Percentiles rank a stretch among this genome's conserved stretches.
Evolutionary conservation across 345 rosid species (phyloP).

Genomic region (rapeseed (Brassica napus)): Da-Ae NC_063440.1:25817001-25817500

Average conservation of each 20-base stretch:
- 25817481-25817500: neutral
- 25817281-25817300: neutral
- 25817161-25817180: slow-evolving; percentile 18
- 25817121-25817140: slow-evolving; percentile 20
- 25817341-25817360: neutral
- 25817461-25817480: neutral
- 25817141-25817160: slow-evolving; percentile 22
- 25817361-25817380: neutral
- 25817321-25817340: neutral
- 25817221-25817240: neutral
- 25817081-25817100: slow-evolving; percentile 5
- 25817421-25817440: neutral
- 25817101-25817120: slow-evolving; percentile 12
- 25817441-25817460: neutral
- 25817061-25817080: slow-evolving; percentile 32
- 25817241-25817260: slow-evolving; percentile 13
- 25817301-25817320: neutral
- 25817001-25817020: slow-evolving; percentile 48
- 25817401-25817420: neutral
- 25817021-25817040: slow-evolving; percentile 31
- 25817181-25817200: slow-evolving; percentile 2
- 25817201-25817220: slow-evolving; percentile 13
- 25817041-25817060: slow-evolving; percentile 39
- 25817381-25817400: neutral
- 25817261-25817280: slow-evolving; percentile 1